Evolutionary conservation across 805 yeast genomes (phyloP).

Genomic region (Saccharomycopsis microspora): DNA sequence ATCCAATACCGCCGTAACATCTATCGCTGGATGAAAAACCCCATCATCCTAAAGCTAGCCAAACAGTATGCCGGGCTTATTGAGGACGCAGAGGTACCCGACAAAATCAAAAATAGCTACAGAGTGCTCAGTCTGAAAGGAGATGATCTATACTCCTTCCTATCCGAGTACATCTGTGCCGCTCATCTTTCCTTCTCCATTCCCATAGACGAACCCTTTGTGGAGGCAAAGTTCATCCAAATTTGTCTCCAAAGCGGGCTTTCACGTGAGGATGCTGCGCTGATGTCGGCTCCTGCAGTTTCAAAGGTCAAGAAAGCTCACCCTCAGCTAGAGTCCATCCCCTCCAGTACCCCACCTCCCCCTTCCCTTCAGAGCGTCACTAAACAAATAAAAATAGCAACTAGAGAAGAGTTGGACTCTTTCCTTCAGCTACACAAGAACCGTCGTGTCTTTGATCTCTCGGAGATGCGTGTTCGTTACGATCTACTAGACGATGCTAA

Average conservation of each 20-base stretch:
- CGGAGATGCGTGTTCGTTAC: too few species aligned
- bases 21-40: slow-evolving; percentile 12
- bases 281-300: too few species aligned
- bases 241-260: not conserved
- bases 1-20: slow-evolving; percentile 11
- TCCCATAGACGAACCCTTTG: not conserved
- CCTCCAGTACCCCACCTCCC: too few species aligned
- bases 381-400: not conserved
- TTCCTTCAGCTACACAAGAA: not conserved
- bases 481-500: too few species aligned
- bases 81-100: slow-evolving; percentile 12
- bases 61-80: slow-evolving; percentile 12
- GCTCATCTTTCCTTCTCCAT: not conserved
- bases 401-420: not conserved
- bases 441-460: too few species aligned
- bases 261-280: not conserved
- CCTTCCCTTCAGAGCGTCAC: slow-evolving; percentile 1
- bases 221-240: not conserved
- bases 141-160: not conserved
- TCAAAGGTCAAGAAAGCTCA: too few species aligned
- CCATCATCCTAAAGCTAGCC: slow-evolving; percentile 10
- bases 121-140: slow-evolving; percentile 4
- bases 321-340: too few species aligned
- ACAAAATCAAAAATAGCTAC: slow-evolving; percentile 9
- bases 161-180: slow-evolving; percentile 1